These are phyloP conservation scores for Fistulina hepatica DNA, from an alignment of 1,284 basidiomycete species.

Conservation along the genomic window DNA sequence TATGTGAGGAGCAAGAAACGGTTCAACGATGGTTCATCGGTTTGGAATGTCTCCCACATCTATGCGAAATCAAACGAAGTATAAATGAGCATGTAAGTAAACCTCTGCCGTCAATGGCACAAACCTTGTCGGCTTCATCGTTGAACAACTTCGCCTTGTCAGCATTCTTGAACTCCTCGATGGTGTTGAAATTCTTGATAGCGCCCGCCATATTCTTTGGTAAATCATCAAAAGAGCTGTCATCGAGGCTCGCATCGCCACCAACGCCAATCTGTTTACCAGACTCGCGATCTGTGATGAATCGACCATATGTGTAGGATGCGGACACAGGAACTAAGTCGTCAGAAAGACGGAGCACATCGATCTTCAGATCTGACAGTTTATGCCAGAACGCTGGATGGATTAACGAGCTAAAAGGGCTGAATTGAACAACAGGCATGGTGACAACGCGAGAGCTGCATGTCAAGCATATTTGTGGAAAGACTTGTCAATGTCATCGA, in stretches of 20 bases:
- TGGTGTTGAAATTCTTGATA: constrained; percentile 92
- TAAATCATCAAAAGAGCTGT: constrained; percentile 13
- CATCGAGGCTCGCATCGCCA: constrained; percentile 44
- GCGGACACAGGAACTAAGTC: constrained; percentile 54
- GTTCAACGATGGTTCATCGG: constrained; percentile 49
- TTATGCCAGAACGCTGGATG: constrained; percentile 92
- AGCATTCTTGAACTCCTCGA: constrained; percentile 88
- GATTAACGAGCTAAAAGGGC: constrained; percentile 78
- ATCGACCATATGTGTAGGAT: constrained; percentile 61
- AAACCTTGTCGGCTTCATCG: constrained; percentile 48
- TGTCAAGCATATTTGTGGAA: no score
- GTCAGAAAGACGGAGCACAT: constrained; percentile 80
- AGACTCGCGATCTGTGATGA: constrained; percentile 65
- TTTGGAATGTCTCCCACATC: constrained; percentile 55
- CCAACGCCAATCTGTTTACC: constrained; percentile 52
- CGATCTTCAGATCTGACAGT: constrained; percentile 83
- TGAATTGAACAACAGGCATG: constrained; percentile 70
- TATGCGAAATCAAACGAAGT: constrained; percentile 20
- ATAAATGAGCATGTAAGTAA: constrained; percentile 6
- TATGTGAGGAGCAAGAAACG: constrained; percentile 86
- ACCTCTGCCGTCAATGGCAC: no score
- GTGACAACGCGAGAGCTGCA: no score
- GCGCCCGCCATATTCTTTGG: constrained; percentile 35
- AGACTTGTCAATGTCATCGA: no score
- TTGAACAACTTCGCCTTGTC: constrained; percentile 86